Conservation (phyloP, 257 asterid genomes). For the Plantago ovata region DNA sequence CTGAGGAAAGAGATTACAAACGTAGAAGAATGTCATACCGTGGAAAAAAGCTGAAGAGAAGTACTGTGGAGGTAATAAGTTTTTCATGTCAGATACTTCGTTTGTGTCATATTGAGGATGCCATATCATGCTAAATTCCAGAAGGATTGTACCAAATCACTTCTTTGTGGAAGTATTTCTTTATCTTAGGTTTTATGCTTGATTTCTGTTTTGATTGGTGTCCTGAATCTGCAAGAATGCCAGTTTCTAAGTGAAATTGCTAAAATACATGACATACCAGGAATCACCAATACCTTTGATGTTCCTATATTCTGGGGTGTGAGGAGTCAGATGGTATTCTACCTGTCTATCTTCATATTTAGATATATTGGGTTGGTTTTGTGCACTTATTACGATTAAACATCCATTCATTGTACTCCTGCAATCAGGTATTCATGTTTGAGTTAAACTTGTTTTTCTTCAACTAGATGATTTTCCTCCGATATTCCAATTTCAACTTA, state of each 20-base stretch:
- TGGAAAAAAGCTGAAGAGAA: slow-evolving; percentile 80
- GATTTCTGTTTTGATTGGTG: not conserved
- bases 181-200: slow-evolving; percentile 2
- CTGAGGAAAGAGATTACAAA: slow-evolving; percentile 98
- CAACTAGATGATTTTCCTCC: not conserved
- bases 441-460: not conserved
- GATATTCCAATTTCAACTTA: not conserved
- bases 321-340: not conserved
- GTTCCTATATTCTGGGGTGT: not conserved
- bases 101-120: not conserved
- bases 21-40: slow-evolving; percentile 96
- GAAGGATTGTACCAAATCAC: not conserved
- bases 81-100: slow-evolving; percentile 8
- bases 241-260: not conserved
- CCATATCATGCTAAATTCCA: not conserved
- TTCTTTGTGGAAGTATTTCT: not conserved
- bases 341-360: not conserved
- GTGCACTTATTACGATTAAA: not conserved
- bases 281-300: not conserved
- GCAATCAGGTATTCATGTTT: not conserved
- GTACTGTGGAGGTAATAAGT: slow-evolving; percentile 51
- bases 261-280: not conserved
- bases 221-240: not conserved
- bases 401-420: not conserved
- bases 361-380: not conserved